Percentiles rank a stretch among this genome's conserved stretches.
These are phyloP conservation scores for Salvia miltiorrhiza DNA, from an alignment of 257 asterid genomes.

Conservation along the genomic window DNA sequence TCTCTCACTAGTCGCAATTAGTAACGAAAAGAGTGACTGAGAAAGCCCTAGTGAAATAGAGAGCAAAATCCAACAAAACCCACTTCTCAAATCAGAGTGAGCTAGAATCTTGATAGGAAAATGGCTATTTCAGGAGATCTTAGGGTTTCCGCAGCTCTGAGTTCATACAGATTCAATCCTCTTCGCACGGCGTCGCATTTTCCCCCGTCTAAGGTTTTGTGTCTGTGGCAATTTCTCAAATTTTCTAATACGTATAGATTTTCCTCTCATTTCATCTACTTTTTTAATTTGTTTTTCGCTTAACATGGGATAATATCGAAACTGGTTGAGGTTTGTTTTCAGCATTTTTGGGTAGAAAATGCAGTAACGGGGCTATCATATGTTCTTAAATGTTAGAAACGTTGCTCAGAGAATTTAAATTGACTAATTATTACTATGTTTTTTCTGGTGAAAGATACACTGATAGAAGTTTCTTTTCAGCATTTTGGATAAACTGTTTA, in stretches of 20 bases:
- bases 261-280: not conserved
- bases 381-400: not conserved
- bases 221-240: conserved; percentile 1
- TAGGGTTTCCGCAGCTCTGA: conserved; percentile 67
- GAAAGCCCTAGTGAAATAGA: conserved; percentile 26
- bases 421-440: not conserved
- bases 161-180: conserved; percentile 53
- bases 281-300: not conserved
- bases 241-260: not conserved
- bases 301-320: not conserved
- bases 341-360: not conserved
- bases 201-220: conserved; percentile 64
- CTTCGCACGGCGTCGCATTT: conserved; percentile 40
- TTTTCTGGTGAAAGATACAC: not conserved
- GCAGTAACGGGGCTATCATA: not conserved
- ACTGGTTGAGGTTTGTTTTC: not conserved
- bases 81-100: not conserved
- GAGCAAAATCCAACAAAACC: conserved; percentile 10
- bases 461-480: not conserved
- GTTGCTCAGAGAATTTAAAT: not conserved
- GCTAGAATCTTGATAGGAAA: not conserved
- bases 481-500: not conserved
- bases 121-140: conserved; percentile 76
- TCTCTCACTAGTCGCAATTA: not conserved
- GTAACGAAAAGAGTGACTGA: not conserved